A percentile compares a stretch with the other conserved stretches of the same genome.
Conservation (phyloP, 2,329 filamentous ascomycete species). For the Cladosporium phlei region DNA sequence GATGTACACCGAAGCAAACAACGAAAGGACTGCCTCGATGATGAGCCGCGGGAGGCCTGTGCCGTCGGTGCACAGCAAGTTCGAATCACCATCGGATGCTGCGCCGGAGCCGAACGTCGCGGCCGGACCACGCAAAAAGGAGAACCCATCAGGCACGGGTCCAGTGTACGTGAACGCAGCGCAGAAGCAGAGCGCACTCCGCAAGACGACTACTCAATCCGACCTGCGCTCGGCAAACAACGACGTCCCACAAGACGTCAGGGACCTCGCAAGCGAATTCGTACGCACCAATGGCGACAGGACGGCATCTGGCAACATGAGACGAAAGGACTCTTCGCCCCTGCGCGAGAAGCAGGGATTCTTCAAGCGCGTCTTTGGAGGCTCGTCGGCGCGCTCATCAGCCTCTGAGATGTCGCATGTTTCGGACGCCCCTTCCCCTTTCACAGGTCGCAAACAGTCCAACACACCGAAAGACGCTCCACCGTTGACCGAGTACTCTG, state of each 20-base stretch:
- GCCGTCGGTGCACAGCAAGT: constrained; percentile 41
- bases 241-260: constrained; percentile 37
- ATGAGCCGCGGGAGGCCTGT: constrained; percentile 40
- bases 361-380: constrained; percentile 84
- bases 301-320: constrained; percentile 31
- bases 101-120: constrained; percentile 83
- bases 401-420: constrained; percentile 2
- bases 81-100: constrained; percentile 61
- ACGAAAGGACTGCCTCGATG: constrained; percentile 30
- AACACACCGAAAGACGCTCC: constrained; percentile 1
- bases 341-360: constrained; percentile 69
- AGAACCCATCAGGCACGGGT: constrained; percentile 36
- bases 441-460: neutral
- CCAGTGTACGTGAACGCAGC: constrained; percentile 30
- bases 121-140: constrained; percentile 62
- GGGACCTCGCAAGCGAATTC: constrained; percentile 45
- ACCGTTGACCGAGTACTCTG: neutral
- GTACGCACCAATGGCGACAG: constrained; percentile 43
- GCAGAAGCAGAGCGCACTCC: constrained; percentile 23
- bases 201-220: constrained; percentile 31
- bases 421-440: neutral
- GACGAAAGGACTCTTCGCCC: constrained; percentile 23
- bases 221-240: constrained; percentile 26
- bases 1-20: constrained; percentile 43
- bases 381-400: constrained; percentile 11